Base-by-base conservation (phyloP, 495 filamentous ascomycete species). In the Aspergillus carlsbadensis region DNA sequence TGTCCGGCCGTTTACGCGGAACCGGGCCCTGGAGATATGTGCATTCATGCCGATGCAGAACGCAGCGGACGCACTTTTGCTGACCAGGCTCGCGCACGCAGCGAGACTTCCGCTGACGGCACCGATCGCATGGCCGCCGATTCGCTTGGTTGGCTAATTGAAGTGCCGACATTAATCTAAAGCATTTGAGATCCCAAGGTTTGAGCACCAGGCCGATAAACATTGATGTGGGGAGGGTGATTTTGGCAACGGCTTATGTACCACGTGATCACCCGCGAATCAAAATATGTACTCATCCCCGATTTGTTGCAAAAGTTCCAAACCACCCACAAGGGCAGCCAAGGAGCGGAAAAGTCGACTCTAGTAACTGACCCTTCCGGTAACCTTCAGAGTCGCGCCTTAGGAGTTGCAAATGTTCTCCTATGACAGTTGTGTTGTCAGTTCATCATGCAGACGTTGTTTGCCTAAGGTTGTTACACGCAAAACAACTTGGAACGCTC, bases 91-190 rank as follows among this genome's bases (percentile, higher is more conserved):
- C 61, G 11, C 58, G 40, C 10, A 56, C 48, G 31, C 61, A 64
- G 52, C 58, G 54, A 45, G 54, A 64, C 44, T 60, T 64, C 42
- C 54, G 58, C 42, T 56, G 54, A 26, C 58, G 47, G 33, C 56
- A 58, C 29, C 48, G 48, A 39, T 64, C 61, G 45, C 61, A 64
- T 36, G 57, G 58, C 20, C 61, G 58, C 45, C 40, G 26, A 13
- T 10, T 24, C 11, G 35, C 35, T 17, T 37, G 35, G 20, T 13
- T 39, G 11, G 33, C 48, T 40, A 37, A 6, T 29, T 24, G 18
- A 7, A 15, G 48, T 14, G 35, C 48, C 7, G 48, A 51, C 48
- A 51, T 39, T 7, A 40, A 46, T 15, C 13, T 18, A 21, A 17
- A 43, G 17, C 6, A 29, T 29, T 29, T 8, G 26, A 29, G 8